These are phyloP conservation scores for Dendrocalamus latiflorus DNA, from an alignment of 202 grass and related monocot species.

Conservation along the genomic window DNA sequence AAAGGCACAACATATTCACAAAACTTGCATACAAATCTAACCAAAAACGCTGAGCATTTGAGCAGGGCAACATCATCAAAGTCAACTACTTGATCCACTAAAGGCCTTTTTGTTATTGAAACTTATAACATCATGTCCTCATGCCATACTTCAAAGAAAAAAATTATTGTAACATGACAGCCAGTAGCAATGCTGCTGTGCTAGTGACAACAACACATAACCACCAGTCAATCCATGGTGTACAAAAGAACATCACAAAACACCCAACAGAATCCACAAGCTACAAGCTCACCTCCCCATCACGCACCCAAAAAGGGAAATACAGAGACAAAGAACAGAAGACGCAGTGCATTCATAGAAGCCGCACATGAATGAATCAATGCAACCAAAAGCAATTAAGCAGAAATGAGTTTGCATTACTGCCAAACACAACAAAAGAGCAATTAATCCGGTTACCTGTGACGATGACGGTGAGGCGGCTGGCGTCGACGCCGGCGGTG, in stretches of 20 bases:
- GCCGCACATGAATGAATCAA: background rate
- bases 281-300: background rate
- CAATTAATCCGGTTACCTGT: constrained; percentile 49
- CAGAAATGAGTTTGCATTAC: background rate
- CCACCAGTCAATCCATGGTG: background rate
- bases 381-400: background rate
- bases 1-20: background rate
- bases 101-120: background rate
- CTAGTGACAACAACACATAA: background rate
- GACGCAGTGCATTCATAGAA: background rate
- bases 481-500: constrained; percentile 58
- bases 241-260: background rate
- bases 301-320: background rate
- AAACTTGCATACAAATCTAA: background rate
- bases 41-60: background rate
- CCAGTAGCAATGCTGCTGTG: background rate
- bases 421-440: background rate
- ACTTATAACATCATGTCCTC: background rate
- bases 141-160: background rate
- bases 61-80: background rate
- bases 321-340: background rate
- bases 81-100: background rate
- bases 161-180: background rate
- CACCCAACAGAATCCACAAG: background rate
- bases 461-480: constrained; percentile 67